Percentiles rank a stretch among this genome's conserved stretches.
These are phyloP conservation scores for Exserohilum rostratum DNA, from an alignment of 2,329 filamentous ascomycete species.

Conservation along the genomic window DNA sequence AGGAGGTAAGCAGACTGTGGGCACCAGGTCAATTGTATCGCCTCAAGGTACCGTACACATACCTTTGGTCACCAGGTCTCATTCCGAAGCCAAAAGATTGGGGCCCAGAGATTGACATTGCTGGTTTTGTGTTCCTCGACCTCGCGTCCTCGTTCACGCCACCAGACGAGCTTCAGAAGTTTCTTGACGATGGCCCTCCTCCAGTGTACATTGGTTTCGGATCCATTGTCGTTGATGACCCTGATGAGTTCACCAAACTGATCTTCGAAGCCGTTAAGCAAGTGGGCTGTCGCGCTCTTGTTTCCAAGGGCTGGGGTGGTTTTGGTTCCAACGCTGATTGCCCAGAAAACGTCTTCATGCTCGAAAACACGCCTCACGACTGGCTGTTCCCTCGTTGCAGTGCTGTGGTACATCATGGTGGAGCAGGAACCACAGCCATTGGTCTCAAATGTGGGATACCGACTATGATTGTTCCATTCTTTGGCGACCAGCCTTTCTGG, in stretches of 20 bases:
- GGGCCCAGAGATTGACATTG: constrained; percentile 73
- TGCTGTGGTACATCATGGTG: constrained; percentile 76
- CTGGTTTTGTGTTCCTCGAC: constrained; percentile 80
- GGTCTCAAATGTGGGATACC: constrained; percentile 73
- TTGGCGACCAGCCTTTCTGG: constrained; percentile 82
- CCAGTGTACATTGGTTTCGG: constrained; percentile 80
- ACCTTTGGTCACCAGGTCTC: constrained; percentile 67
- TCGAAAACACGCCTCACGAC: constrained; percentile 77
- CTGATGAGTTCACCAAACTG: constrained; percentile 70
- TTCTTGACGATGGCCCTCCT: constrained; percentile 51
- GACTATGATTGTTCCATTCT: constrained; percentile 79
- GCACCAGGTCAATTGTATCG: constrained; percentile 75
- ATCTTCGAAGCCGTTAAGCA: constrained; percentile 72
- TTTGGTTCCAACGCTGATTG: constrained; percentile 62
- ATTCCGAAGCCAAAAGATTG: constrained; percentile 72
- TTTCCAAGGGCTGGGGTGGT: constrained; percentile 78
- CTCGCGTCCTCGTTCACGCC: constrained; percentile 67
- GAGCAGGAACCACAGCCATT: constrained; percentile 77
- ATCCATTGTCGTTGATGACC: constrained; percentile 76
- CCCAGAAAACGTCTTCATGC: constrained; percentile 69
- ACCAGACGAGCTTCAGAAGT: constrained; percentile 57
- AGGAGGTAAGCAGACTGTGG: constrained; percentile 78
- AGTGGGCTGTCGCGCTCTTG: constrained; percentile 71
- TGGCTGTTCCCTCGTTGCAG: constrained; percentile 74
- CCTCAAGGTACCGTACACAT: constrained; percentile 76